Evolutionary conservation across 106 monocot genomes (phyloP).

Genomic region (Dendrobium nobile): DNA sequence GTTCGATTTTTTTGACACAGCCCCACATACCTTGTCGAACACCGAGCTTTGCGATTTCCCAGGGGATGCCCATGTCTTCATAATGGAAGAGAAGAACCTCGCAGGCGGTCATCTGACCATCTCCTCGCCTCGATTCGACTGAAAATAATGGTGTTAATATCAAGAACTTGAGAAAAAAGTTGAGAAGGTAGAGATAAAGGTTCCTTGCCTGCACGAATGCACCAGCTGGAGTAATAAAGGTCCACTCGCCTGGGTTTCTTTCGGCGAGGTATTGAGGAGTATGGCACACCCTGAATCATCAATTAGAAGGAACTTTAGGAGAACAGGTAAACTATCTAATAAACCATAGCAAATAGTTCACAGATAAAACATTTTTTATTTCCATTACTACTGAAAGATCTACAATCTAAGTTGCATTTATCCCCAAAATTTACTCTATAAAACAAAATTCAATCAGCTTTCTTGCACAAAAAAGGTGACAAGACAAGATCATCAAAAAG

Average conservation of each 20-base stretch:
- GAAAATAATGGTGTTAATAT: background rate
- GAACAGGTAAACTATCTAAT: too few relatives aligned
- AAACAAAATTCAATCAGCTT: too few relatives aligned
- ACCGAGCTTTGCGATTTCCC: slow-evolving; percentile 87
- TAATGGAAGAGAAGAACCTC: slow-evolving; percentile 90
- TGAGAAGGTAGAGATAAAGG: background rate
- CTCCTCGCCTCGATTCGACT: slow-evolving; percentile 71
- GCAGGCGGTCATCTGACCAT: slow-evolving; percentile 66
- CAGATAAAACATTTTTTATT: too few relatives aligned
- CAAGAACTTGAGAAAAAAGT: background rate
- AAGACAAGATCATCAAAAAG: too few relatives aligned
- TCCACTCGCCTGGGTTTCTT: slow-evolving; percentile 88
- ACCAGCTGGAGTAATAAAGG: slow-evolving; percentile 90
- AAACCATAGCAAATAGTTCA: too few relatives aligned
- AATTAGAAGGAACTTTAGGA: too few relatives aligned
- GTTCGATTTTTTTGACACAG: slow-evolving; percentile 75
- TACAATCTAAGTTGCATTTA: too few relatives aligned
- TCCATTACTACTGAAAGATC: too few relatives aligned
- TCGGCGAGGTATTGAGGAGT: slow-evolving; percentile 44
- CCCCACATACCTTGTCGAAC: slow-evolving; percentile 94
- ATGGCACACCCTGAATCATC: slow-evolving; percentile 56
- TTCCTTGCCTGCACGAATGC: slow-evolving; percentile 65
- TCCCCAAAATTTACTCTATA: too few relatives aligned
- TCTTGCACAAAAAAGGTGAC: too few relatives aligned
- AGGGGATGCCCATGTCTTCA: slow-evolving; percentile 96